Percentiles rank a stretch among this genome's conserved stretches.
phyloP scores from a whole-genome alignment of 2,329 filamentous ascomycete species.

The Pseudogymnoascus verrucosus region DNA sequence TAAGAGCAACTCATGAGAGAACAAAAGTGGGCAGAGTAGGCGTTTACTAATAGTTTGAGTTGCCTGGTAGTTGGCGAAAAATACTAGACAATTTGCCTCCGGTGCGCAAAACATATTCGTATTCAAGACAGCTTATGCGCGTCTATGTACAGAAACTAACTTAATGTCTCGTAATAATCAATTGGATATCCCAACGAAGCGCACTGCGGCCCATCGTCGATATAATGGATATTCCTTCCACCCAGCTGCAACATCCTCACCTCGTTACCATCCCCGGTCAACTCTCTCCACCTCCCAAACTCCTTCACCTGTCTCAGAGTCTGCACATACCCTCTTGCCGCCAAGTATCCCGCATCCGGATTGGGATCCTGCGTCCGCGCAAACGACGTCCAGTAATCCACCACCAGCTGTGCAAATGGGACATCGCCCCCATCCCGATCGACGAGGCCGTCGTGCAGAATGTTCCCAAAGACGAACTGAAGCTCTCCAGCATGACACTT shows the following conservation, averaged over 20 bases:
- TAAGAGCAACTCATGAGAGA: not conserved
- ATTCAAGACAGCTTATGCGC: not conserved
- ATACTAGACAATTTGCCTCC: no score
- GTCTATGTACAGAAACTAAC: not conserved
- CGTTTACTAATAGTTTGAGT: no score
- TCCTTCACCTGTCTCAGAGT: conserved; percentile 18
- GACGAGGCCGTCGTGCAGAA: conserved; percentile 20
- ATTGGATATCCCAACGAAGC: conserved; percentile 16
- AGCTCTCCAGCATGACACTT: conserved; percentile 31
- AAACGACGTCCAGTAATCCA: conserved; percentile 24
- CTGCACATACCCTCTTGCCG: conserved; percentile 20
- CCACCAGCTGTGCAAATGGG: conserved; percentile 20
- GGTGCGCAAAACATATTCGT: not conserved
- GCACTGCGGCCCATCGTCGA: conserved; percentile 19
- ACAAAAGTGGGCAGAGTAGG: no score
- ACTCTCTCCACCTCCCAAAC: conserved; percentile 19
- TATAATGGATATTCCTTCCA: conserved; percentile 10
- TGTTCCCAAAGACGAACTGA: conserved; percentile 27
- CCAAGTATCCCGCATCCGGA: conserved; percentile 18
- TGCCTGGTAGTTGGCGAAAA: no score
- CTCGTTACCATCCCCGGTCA: conserved; percentile 6
- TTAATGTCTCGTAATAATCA: conserved; percentile 14
- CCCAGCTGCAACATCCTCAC: conserved; percentile 15
- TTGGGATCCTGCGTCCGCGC: conserved; percentile 21
- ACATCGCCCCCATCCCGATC: conserved; percentile 26